These are phyloP conservation scores for Nakataea oryzae DNA, from an alignment of 2,329 filamentous ascomycete species.

Conservation along the genomic window DNA sequence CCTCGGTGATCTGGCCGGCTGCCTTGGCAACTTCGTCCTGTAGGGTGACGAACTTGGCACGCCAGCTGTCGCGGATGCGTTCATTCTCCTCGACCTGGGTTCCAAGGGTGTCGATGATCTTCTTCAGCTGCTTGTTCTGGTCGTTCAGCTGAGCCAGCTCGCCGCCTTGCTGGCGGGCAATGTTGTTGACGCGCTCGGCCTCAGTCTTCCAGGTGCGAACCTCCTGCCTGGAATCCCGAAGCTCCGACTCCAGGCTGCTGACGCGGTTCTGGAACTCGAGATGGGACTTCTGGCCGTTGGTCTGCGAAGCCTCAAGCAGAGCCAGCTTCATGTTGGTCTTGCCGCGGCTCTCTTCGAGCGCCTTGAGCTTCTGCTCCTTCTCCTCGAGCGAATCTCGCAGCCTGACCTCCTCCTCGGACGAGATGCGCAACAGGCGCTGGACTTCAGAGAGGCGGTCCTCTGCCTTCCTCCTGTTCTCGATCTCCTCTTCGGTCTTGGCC, in stretches of 20 bases:
- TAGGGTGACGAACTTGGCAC: slow-evolving; percentile 71
- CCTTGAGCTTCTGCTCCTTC: slow-evolving; percentile 55
- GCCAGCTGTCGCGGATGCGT: slow-evolving; percentile 73
- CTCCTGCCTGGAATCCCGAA: slow-evolving; percentile 45
- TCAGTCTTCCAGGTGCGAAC: slow-evolving; percentile 51
- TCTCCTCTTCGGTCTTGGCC: slow-evolving; percentile 52
- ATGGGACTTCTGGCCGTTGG: slow-evolving; percentile 41
- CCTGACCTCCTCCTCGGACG: slow-evolving; percentile 62
- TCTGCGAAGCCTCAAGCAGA: slow-evolving; percentile 59
- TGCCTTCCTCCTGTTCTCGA: slow-evolving; percentile 50
- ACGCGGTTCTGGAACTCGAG: slow-evolving; percentile 45
- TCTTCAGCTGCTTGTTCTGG: slow-evolving; percentile 64
- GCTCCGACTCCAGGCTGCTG: slow-evolving; percentile 41
- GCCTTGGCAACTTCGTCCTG: slow-evolving; percentile 80
- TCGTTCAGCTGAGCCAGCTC: slow-evolving; percentile 37
- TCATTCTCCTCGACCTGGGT: slow-evolving; percentile 79
- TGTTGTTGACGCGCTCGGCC: slow-evolving; percentile 46
- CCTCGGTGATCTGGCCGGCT: slow-evolving; percentile 68
- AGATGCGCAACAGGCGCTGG: slow-evolving; percentile 57
- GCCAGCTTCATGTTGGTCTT: slow-evolving; percentile 51
- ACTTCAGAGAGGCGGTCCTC: slow-evolving; percentile 65
- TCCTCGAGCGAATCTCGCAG: slow-evolving; percentile 59
- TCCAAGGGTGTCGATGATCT: slow-evolving; percentile 62
- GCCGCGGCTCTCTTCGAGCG: slow-evolving; percentile 42
- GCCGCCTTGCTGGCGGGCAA: slow-evolving; percentile 34